Conservation (phyloP, 2,329 filamentous ascomycete genomes). For the Penicillium sp. region DNA sequence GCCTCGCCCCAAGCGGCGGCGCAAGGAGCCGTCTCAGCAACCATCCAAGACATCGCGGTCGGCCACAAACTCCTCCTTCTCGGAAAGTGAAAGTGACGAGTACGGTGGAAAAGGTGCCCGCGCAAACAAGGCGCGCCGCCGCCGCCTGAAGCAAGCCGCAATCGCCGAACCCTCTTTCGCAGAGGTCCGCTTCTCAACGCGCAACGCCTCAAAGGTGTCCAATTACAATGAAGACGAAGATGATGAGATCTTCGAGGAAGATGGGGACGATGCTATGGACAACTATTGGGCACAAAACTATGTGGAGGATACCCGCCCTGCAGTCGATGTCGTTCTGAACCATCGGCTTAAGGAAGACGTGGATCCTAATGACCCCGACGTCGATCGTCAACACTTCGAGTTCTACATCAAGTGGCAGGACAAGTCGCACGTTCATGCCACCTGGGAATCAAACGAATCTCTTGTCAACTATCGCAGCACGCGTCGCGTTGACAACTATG, state of each 20-base stretch:
- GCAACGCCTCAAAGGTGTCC: slow-evolving; percentile 74
- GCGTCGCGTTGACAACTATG: slow-evolving; percentile 93
- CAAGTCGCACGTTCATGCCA: slow-evolving; percentile 91
- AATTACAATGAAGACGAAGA: slow-evolving; percentile 70
- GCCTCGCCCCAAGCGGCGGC: slow-evolving; percentile 51
- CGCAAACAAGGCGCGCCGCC: slow-evolving; percentile 72
- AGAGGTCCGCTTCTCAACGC: slow-evolving; percentile 89
- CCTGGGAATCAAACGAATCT: slow-evolving; percentile 81
- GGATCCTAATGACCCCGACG: slow-evolving; percentile 40
- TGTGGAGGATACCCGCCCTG: slow-evolving; percentile 75
- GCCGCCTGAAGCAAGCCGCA: slow-evolving; percentile 67
- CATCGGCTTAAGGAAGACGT: slow-evolving; percentile 75
- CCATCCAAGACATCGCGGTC: slow-evolving; percentile 52
- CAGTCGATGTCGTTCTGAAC: slow-evolving; percentile 88
- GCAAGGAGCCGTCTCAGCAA: slow-evolving; percentile 54
- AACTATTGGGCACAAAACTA: slow-evolving; percentile 67
- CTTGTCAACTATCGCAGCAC: slow-evolving; percentile 78
- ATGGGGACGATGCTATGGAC: slow-evolving; percentile 63
- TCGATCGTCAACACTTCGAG: slow-evolving; percentile 72
- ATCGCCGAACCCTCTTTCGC: slow-evolving; percentile 66
- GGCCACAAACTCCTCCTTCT: slow-evolving; percentile 63
- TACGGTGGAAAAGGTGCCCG: slow-evolving; percentile 67
- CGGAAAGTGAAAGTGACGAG: slow-evolving; percentile 66
- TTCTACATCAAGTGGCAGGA: slow-evolving; percentile 96
- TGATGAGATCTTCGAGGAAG: slow-evolving; percentile 58